Evolutionary conservation across 2,329 filamentous ascomycete genomes (phyloP), one percentile per base, ranked within the genome.

Genomic region (Aureobasidium leucospermi): DNA sequence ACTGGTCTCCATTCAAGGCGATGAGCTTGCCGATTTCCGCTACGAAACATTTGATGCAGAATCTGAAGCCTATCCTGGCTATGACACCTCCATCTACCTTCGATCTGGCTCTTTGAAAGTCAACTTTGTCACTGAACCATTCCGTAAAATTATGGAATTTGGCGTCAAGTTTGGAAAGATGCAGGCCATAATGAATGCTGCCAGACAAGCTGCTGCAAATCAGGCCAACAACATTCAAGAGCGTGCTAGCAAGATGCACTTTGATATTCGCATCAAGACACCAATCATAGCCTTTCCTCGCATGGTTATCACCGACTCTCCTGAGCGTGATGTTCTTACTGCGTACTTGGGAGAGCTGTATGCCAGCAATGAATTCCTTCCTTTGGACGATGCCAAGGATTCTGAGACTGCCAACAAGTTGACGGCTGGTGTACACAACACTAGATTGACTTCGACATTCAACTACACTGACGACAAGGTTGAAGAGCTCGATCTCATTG

Each of bases 151-250:
- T 64, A 90, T 99, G 73, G 90, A 95, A 65, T 99, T 99, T 73
- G 79, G 96, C 45, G 91, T 99, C 71, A 99, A 99, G 68, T 99
- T 99, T 71, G 94, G 95, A 62, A 96, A 96, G 75, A 99, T 99
- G 94, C 94, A 99, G 74, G 93, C 94, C 23, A 88, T 99, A 57
- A 99, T 96, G 78, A 99, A 99, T 69, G 93, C 94, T 43, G 94
- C 95, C 11, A 85, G 95, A 36, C 90, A 96, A 73, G 95, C 93
- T 41, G 94, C 95, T 2, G 90, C 94, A 41, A 93, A 89, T 63
- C 92, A 96, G 72, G 95, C 94, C 9, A 96, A 84, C 61, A 92
- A 96, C 69, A 84, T 99, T 6, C 94, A 97, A 69, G 88, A 97
- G 68, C 92, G 86, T 68, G 89, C 89, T 0, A 90, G 86, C 68